Conservation (phyloP, 495 filamentous ascomycete species). For the Friedmanniomyces simplex region DNA sequence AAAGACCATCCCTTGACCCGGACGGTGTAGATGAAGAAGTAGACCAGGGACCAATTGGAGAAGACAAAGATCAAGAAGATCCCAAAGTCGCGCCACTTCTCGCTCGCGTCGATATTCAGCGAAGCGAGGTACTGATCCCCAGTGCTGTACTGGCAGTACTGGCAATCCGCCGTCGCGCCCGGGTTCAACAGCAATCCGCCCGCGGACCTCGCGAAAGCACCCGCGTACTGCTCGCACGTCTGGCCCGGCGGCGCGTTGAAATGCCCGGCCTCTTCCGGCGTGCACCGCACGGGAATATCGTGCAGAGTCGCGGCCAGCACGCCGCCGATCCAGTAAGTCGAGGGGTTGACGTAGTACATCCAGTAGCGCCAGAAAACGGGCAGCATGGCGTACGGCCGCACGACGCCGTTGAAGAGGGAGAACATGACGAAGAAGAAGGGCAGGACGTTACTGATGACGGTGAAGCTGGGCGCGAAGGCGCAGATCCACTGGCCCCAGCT, state of each 20-base stretch:
- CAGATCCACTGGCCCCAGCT: slow-evolving; percentile 81
- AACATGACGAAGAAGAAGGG: slow-evolving; percentile 78
- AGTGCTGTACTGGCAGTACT: slow-evolving; percentile 59
- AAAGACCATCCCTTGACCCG: slow-evolving; percentile 64
- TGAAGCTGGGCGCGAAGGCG: slow-evolving; percentile 69
- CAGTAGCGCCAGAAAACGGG: slow-evolving; percentile 35
- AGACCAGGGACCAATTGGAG: slow-evolving; percentile 67
- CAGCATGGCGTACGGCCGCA: slow-evolving; percentile 30
- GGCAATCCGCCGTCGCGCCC: slow-evolving; percentile 47
- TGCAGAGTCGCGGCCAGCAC: slow-evolving; percentile 54
- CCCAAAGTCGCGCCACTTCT: slow-evolving; percentile 69
- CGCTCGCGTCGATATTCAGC: slow-evolving; percentile 52
- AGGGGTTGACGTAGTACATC: slow-evolving; percentile 35
- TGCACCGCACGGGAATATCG: slow-evolving; percentile 46
- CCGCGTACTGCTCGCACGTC: slow-evolving; percentile 51
- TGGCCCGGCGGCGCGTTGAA: slow-evolving; percentile 55
- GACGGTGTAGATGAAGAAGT: slow-evolving; percentile 77
- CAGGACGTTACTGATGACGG: slow-evolving; percentile 65
- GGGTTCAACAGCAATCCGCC: slow-evolving; percentile 51
- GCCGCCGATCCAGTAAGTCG: slow-evolving; percentile 58
- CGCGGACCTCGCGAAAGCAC: slow-evolving; percentile 28
- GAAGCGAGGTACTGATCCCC: slow-evolving; percentile 53
- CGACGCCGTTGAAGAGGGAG: slow-evolving; percentile 65
- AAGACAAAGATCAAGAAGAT: slow-evolving; percentile 70
- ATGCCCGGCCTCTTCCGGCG: slow-evolving; percentile 47